These are phyloP conservation scores for Mycotypha africana DNA, from an alignment of 371 early-diverging fungal species.

Conservation along the genomic window DNA sequence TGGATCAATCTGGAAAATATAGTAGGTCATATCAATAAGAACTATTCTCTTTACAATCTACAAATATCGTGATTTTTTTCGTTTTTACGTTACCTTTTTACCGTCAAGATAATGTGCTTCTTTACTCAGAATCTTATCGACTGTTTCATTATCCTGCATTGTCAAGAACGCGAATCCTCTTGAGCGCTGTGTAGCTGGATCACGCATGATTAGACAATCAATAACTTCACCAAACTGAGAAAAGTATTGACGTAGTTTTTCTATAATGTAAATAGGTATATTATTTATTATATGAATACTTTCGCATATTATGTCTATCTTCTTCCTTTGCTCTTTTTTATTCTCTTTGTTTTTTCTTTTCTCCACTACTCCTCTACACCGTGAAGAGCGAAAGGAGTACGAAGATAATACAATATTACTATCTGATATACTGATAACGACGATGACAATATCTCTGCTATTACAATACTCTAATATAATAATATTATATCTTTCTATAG, in stretches of 20 bases:
- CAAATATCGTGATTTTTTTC: neutral
- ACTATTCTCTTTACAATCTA: no score
- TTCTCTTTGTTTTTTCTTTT: neutral
- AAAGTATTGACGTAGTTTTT: conserved; percentile 72
- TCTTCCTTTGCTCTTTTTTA: no score
- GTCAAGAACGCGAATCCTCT: conserved; percentile 91
- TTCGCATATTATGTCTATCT: no score
- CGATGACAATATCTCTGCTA: no score
- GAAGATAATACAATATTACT: neutral
- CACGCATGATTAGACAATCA: conserved; percentile 78
- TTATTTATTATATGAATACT: no score
- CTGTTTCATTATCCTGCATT: conserved; percentile 60
- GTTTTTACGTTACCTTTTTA: conserved; percentile 56
- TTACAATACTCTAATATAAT: no score
- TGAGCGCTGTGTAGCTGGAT: conserved; percentile 70
- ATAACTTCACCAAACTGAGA: conserved; percentile 61
- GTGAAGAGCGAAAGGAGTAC: no score
- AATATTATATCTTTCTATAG: no score
- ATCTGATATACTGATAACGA: neutral
- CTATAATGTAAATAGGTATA: conserved; percentile 45
- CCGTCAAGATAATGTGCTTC: conserved; percentile 75
- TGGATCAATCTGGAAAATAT: conserved; percentile 68
- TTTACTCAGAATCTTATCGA: conserved; percentile 69
- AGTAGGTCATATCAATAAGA: neutral
- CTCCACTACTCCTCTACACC: neutral